Conservation (phyloP, 164 flowering plant genomes). For the Stephania japonica region DNA sequence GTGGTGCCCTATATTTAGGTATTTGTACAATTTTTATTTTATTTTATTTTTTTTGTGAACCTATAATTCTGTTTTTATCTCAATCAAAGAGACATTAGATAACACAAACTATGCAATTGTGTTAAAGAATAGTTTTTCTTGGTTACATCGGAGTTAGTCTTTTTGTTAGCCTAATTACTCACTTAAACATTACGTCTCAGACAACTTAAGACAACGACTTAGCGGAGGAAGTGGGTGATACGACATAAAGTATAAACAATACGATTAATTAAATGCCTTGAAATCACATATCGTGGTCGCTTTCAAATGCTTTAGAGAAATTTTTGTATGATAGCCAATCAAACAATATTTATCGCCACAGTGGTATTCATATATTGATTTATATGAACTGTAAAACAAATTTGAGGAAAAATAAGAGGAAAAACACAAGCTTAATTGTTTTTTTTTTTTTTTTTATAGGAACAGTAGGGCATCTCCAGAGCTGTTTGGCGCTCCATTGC, state of each 20-base stretch:
- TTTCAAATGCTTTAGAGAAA: neutral
- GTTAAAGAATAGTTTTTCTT: neutral
- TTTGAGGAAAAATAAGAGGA: neutral
- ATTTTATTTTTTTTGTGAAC: too few species aligned
- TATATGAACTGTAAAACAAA: too few species aligned
- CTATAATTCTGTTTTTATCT: too few species aligned
- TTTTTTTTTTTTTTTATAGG: too few species aligned
- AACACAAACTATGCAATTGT: too few species aligned
- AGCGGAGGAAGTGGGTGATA: neutral
- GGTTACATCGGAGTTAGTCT: neutral
- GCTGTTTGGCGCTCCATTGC: too few species aligned
- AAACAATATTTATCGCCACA: neutral
- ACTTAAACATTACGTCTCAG: neutral
- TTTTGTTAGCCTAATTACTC: neutral
- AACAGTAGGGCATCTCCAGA: too few species aligned
- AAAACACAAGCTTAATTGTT: too few species aligned
- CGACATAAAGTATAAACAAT: neutral
- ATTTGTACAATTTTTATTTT: too few species aligned
- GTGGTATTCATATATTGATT: too few species aligned
- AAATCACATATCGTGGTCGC: neutral
- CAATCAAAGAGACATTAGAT: too few species aligned
- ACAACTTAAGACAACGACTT: neutral
- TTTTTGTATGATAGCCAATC: neutral
- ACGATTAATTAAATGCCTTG: neutral
- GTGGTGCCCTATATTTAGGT: too few species aligned